Conservation (phyloP, 2,329 filamentous ascomycete species). For the Aspergillus ustus region DNA sequence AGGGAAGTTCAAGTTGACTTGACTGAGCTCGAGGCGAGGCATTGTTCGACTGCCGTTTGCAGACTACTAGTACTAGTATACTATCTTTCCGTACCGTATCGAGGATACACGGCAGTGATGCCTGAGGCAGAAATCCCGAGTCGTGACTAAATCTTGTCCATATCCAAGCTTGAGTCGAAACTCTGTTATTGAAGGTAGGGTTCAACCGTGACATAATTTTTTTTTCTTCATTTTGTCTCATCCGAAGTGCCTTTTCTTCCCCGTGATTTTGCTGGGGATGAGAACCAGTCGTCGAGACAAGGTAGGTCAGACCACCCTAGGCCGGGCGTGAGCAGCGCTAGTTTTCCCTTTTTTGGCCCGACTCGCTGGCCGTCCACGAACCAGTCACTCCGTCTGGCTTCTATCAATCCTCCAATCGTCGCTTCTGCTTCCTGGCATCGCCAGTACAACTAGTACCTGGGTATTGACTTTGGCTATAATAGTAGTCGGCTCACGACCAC, state of each 20-base stretch:
- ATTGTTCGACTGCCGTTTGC: constrained; percentile 21
- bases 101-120: constrained; percentile 9
- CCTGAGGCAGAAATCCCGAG: constrained; percentile 12
- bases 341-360: constrained; percentile 17
- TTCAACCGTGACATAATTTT: not conserved
- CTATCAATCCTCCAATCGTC: constrained; percentile 23
- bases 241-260: not conserved
- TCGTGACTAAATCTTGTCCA: constrained; percentile 18
- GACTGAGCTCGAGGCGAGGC: not conserved
- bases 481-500: constrained; percentile 9
- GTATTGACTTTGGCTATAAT: constrained; percentile 17
- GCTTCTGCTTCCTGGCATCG: not conserved
- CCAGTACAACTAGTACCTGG: constrained; percentile 4
- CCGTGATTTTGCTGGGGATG: not conserved
- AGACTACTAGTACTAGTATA: constrained; percentile 3
- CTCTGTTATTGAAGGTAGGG: not conserved
- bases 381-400: constrained; percentile 8
- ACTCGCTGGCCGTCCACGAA: constrained; percentile 13
- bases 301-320: constrained; percentile 16
- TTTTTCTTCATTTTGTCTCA: not conserved
- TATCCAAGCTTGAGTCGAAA: not conserved
- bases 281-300: constrained; percentile 6
- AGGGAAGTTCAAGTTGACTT: not conserved
- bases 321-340: constrained; percentile 9
- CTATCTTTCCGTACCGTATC: constrained; percentile 19